Base-by-base conservation (phyloP, 1,284 basidiomycete genomes). In the Ceratobasidium sp. region DNA sequence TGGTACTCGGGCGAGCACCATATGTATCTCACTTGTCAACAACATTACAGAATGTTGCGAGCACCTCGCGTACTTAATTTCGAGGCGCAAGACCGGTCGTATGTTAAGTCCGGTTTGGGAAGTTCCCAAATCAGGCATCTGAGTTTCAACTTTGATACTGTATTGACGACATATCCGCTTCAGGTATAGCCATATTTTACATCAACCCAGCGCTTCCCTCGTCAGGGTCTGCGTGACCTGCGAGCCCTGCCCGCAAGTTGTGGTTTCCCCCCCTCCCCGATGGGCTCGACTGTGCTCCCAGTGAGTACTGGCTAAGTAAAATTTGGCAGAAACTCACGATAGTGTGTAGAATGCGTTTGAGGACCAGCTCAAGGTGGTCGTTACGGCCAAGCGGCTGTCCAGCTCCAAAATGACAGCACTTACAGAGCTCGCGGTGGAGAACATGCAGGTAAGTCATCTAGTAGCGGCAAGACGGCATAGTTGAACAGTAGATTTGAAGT, bases 321-420 rank as follows among this genome's bases (percentile, higher is more conserved):
- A n/a, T 5, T n/a, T 4, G 64, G 2, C n/a, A 9, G 4, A 26
- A n/a, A 49, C 44, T 26, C 64, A 49, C 12, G 12, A n/a, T 10
- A 12, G 6, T n/a, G 5, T 5, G 6, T 44, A 44, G 46, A 81
- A 96, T 94, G 89, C 90, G 76, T 97, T 97, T 82, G 94, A 96
- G 85, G 84, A 89, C 55, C 88, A 91, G 66, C 86, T 97, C 78
- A 94, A 93, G 84, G 91, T 94, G 82, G 90, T 95, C 55, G 92
- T 97, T 71, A 87, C 89, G 78, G 91, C 91, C 78, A 95, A 95
- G 85, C 90, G 94, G 77, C 86, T 97, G 76, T 97, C 95, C 26
- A 92, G 91, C 39, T 94, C 94, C 33, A 95, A 94, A 86, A 93
- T 97, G 89, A 88, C 87, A 72, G 90, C 87, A 81, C 84, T 97